Conservation (phyloP, 2,329 filamentous ascomycete genomes). For the Rutstroemia sp. region DNA sequence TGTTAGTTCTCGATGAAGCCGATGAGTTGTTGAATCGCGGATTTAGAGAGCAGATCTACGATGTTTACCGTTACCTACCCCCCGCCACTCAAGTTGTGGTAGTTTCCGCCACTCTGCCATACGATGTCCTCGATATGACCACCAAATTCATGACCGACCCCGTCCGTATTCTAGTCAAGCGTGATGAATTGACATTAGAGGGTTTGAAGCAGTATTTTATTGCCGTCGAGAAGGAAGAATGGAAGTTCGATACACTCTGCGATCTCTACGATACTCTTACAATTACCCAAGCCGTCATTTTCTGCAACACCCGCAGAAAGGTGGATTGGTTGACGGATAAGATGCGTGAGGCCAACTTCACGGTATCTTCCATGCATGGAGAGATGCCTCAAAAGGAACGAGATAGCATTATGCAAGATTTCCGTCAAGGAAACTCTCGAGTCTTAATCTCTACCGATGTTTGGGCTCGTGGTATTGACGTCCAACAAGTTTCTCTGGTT, state of each 20-base stretch:
- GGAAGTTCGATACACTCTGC: conserved; percentile 98
- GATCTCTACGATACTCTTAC: conserved; percentile 98
- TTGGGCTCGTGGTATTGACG: conserved; percentile 96
- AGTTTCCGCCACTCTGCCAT: conserved; percentile 90
- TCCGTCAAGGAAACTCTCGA: conserved; percentile 90
- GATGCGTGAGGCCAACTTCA: conserved; percentile 98
- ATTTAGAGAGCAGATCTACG: conserved; percentile 98
- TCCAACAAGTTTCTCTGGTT: conserved; percentile 94
- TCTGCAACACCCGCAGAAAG: conserved; percentile 98
- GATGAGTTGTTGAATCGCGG: conserved; percentile 83
- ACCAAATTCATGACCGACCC: conserved; percentile 99
- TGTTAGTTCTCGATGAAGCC: conserved; percentile 70
- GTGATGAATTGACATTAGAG: conserved; percentile 95
- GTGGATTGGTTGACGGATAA: conserved; percentile 99
- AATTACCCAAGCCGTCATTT: conserved; percentile 98
- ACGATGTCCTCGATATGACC: conserved; percentile 98
- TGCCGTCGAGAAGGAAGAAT: conserved; percentile 97
- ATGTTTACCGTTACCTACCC: conserved; percentile 94
- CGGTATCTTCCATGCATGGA: conserved; percentile 96
- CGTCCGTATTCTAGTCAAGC: conserved; percentile 93
- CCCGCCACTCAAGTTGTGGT: conserved; percentile 98
- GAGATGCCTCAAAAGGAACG: conserved; percentile 99
- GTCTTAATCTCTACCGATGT: conserved; percentile 97
- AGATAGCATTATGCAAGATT: conserved; percentile 99
- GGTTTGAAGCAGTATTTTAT: conserved; percentile 99